Conservation (phyloP, 768 basidiomycete genomes). For the Trametes punicea region DNA sequence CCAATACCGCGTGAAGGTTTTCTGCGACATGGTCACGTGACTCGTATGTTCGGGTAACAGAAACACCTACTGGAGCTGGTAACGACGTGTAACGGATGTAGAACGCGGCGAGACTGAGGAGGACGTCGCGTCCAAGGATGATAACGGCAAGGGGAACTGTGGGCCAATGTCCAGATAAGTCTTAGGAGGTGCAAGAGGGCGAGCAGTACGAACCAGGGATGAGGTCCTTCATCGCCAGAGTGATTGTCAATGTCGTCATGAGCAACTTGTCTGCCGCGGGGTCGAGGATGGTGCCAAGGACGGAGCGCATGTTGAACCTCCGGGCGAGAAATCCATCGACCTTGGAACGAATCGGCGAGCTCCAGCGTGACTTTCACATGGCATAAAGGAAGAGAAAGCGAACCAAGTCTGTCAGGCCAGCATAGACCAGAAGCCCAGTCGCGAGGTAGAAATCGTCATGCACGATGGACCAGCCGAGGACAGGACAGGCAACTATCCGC, state of each 20-base stretch:
- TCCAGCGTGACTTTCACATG: conserved; percentile 1
- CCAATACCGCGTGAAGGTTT: conserved; percentile 93
- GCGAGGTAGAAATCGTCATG: conserved; percentile 78
- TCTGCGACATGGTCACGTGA: conserved; percentile 43
- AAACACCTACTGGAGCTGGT: conserved; percentile 69
- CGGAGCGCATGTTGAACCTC: conserved; percentile 79
- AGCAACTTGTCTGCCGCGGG: conserved; percentile 96
- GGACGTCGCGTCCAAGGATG: conserved; percentile 86
- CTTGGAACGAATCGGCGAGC: conserved; percentile 39
- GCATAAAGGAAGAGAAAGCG: conserved; percentile 31
- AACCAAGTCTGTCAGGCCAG: conserved; percentile 91
- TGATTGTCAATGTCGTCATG: conserved; percentile 90
- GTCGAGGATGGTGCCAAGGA: conserved; percentile 94
- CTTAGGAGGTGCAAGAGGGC: neutral
- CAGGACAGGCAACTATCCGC: conserved; percentile 84
- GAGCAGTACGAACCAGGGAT: conserved; percentile 65
- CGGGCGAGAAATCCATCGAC: conserved; percentile 90
- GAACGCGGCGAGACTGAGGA: conserved; percentile 85
- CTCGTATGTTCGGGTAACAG: neutral
- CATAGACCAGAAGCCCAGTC: conserved; percentile 81
- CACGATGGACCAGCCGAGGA: conserved; percentile 88
- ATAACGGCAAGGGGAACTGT: conserved; percentile 81
- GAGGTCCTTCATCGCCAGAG: conserved; percentile 78
- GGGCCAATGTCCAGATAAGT: neutral
- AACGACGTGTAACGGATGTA: conserved; percentile 91